Evolutionary conservation across 1,284 basidiomycete genomes (phyloP).

Genomic region (Rhodotorula sp.): DNA sequence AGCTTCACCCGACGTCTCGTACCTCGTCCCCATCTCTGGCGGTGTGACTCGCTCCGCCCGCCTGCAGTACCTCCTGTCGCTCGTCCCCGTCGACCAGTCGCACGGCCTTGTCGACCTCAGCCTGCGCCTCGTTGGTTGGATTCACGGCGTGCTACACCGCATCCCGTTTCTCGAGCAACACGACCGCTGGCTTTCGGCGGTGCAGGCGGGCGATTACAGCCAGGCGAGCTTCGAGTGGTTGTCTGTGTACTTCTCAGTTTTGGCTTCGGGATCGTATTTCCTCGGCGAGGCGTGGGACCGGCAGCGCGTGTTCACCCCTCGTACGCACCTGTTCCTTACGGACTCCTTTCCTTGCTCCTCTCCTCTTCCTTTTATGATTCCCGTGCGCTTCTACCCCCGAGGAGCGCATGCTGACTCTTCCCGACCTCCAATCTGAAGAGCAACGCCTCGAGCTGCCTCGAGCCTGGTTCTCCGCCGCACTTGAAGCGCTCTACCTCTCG

Average conservation of each 20-base stretch:
- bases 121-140: conserved; percentile 4
- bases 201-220: not conserved
- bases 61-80: conserved; percentile 2
- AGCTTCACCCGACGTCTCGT: not conserved
- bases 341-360: not conserved
- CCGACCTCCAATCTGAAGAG: not conserved
- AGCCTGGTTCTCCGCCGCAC: not conserved
- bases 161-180: not conserved
- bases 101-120: not conserved
- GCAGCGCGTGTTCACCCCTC: not conserved
- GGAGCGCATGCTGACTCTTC: not conserved
- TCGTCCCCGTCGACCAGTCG: conserved; percentile 1
- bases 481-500: conserved; percentile 1
- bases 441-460: not conserved
- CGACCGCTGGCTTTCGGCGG: not conserved
- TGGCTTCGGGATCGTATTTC: not conserved
- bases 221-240: not conserved
- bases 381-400: too few relatives aligned
- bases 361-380: too few relatives aligned
- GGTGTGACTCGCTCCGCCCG: not conserved
- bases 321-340: too few relatives aligned
- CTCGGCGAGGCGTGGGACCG: conserved; percentile 4
- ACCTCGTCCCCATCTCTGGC: not conserved
- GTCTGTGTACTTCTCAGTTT: not conserved
- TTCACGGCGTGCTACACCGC: conserved; percentile 1